Evolutionary conservation across 2,329 filamentous ascomycete species (phyloP), one percentile per base, ranked within the genome.

Genomic region (Cylindrodendrum hubeiense): DNA sequence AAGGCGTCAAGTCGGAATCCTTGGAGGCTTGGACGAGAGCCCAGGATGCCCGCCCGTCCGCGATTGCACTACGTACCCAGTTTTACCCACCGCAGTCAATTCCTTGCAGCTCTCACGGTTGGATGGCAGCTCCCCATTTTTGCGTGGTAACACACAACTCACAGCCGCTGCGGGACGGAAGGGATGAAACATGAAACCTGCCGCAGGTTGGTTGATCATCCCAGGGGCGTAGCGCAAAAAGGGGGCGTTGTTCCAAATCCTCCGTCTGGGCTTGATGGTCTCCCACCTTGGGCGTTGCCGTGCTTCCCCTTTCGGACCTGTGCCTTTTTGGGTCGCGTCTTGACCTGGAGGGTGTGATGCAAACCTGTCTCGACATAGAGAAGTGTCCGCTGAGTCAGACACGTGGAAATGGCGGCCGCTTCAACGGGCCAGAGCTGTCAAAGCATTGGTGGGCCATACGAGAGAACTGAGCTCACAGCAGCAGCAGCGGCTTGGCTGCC

Each of bases 121-220:
- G 28, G 28, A 30, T 30, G 12, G 8, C 28, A 30, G 28, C 28
- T 30, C 28, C 28, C 3, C 3, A n/a, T 15, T 39, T 17, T 37
- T 39, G n/a, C 17, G 8, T 8, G 9, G 41, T 21, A 22, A 21
- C 41, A 22, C 19, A 22, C 41, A 19, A 21, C n/a, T 12, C 22
- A 24, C 22, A 39, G 15, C 41, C 41, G 19, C 44, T 24, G 39
- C 44, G 43, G 39, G 33, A 59, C 55, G 33, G 62, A 62, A 58
- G 67, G 63, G 60, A 63, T 68, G 63, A 73, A 72, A 71, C 71
- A 47, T 60, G 69, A 71, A 71, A 69, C 68, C 50, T 41, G 46
- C 30, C 24, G 43, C 58, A 61, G 39, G 54, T 50, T 55, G 22
- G 49, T 39, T 63, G 60, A 63, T 63, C 60, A 10, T 39, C 34